Evolutionary conservation across 1,284 basidiomycete genomes (phyloP).

Genomic region (Calocybe gambosa): DNA sequence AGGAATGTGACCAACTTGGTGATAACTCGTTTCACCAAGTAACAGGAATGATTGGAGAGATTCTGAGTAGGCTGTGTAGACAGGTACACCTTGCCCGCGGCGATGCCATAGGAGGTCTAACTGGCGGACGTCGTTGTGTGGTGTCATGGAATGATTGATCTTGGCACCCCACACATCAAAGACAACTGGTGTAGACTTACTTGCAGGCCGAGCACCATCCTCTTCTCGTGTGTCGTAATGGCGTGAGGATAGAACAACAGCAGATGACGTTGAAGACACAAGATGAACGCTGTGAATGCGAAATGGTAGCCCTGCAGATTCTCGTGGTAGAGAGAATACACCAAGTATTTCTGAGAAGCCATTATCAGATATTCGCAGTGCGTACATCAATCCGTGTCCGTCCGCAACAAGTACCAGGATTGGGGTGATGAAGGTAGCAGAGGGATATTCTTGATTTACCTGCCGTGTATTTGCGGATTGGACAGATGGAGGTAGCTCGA

Average conservation of each 20-base stretch:
- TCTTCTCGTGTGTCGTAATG: slow-evolving; percentile 26
- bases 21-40: slow-evolving; percentile 53
- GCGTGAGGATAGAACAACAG: slow-evolving; percentile 54
- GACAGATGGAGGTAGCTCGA: slow-evolving; percentile 53
- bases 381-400: slow-evolving; percentile 66
- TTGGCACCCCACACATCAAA: slow-evolving; percentile 63
- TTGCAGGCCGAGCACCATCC: not conserved
- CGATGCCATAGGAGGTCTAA: slow-evolving; percentile 63
- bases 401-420: slow-evolving; percentile 60
- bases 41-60: slow-evolving; percentile 45
- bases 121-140: slow-evolving; percentile 25
- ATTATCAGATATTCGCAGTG: slow-evolving; percentile 37
- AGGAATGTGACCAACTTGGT: slow-evolving; percentile 27
- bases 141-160: slow-evolving; percentile 37
- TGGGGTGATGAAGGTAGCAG: slow-evolving; percentile 51
- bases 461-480: slow-evolving; percentile 30
- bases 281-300: slow-evolving; percentile 44
- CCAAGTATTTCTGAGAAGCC: slow-evolving; percentile 41
- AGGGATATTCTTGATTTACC: slow-evolving; percentile 70
- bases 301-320: slow-evolving; percentile 43
- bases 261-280: slow-evolving; percentile 30
- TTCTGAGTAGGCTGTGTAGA: slow-evolving; percentile 48
- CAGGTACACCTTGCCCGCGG: slow-evolving; percentile 66
- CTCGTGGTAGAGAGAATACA: slow-evolving; percentile 42
- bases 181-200: slow-evolving; percentile 18